Percentiles rank a stretch among this genome's conserved stretches.
Conservation (phyloP, 345 rosid species). For the Citrus sp. region DNA sequence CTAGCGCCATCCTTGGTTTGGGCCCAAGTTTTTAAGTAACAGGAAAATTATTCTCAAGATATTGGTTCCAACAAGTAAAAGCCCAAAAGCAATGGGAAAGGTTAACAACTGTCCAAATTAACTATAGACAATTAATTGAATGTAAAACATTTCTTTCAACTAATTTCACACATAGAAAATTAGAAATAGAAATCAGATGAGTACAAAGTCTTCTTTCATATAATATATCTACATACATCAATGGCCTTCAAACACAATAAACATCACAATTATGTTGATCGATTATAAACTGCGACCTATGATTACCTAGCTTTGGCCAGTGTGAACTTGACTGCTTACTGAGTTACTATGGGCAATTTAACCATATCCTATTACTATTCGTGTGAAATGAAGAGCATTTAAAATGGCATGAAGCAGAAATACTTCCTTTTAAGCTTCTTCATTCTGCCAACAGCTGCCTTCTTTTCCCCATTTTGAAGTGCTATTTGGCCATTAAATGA, state of each 20-base stretch:
- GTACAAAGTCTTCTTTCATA: not conserved
- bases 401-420: slow-evolving; percentile 40
- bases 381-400: slow-evolving; percentile 15
- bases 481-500: slow-evolving; percentile 4
- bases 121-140: too few species aligned
- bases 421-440: slow-evolving; percentile 36
- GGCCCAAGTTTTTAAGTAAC: too few species aligned
- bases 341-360: not conserved
- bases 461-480: slow-evolving; percentile 13
- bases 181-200: not conserved
- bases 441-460: slow-evolving; percentile 17
- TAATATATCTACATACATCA: not conserved
- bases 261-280: not conserved
- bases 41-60: too few species aligned
- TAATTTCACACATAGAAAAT: not conserved
- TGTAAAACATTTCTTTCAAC: too few species aligned
- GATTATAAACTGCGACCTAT: too few species aligned
- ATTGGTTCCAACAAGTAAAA: too few species aligned
- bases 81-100: too few species aligned
- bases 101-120: too few species aligned
- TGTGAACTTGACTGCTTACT: not conserved
- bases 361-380: not conserved
- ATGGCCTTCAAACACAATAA: not conserved
- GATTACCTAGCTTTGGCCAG: not conserved
- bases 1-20: too few species aligned